Conservation (phyloP, 23 red algal genomes). For the Gracilaria domingensis region DNA sequence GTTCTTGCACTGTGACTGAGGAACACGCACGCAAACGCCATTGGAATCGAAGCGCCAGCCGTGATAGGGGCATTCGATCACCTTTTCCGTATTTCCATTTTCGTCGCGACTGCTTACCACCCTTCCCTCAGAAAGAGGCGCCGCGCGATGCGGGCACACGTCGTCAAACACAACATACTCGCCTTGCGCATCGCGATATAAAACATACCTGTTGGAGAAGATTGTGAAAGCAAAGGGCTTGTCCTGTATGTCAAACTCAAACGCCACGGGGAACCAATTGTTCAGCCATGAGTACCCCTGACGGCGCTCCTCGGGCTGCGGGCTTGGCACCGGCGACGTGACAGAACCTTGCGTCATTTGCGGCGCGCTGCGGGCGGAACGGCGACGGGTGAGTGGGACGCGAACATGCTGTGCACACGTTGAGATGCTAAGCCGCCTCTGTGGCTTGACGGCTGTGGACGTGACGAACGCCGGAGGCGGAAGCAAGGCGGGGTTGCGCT, state of each 20-base stretch:
- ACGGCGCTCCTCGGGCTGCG: not conserved
- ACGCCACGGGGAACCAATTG: constrained; percentile 60
- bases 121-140: constrained; percentile 61
- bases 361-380: too few relatives aligned
- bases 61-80: constrained; percentile 59
- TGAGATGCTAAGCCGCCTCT: too few relatives aligned
- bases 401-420: too few relatives aligned
- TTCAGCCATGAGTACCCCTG: constrained; percentile 28
- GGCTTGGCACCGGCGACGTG: not conserved
- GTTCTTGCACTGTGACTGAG: not conserved
- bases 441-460: too few relatives aligned
- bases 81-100: constrained; percentile 1
- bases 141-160: constrained; percentile 63
- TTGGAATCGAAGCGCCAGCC: constrained; percentile 54
- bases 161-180: constrained; percentile 62
- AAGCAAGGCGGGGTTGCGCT: too few relatives aligned
- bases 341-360: too few relatives aligned
- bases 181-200: constrained; percentile 46
- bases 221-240: constrained; percentile 26
- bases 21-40: constrained; percentile 52
- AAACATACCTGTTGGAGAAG: constrained; percentile 26
- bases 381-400: too few relatives aligned
- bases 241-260: constrained; percentile 10
- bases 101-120: not conserved
- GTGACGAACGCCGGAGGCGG: too few relatives aligned